Evolutionary conservation across 1,139 yeast species (phyloP), one percentile per base, ranked within the genome.

Genomic region (Geotrichum macrosporum): DNA sequence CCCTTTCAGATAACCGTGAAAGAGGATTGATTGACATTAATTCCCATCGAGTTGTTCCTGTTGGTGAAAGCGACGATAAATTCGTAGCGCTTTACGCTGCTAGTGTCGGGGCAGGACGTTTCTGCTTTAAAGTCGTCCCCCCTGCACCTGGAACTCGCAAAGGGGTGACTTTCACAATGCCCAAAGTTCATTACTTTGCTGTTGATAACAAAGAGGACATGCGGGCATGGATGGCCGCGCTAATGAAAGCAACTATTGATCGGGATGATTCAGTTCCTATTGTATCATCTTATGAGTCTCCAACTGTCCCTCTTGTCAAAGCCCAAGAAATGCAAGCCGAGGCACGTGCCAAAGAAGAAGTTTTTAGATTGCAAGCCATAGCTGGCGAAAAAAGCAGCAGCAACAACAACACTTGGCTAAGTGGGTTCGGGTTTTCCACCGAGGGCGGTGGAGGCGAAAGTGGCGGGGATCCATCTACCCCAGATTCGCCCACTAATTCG

Each of bases 61-160:
- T 83, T 1, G 77, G 79, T 43, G 85, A 81, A 47, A 74, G 73
- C 48, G 81, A 80, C 47, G 96, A 88, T 64, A 78, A 84, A 60
- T 73, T 85, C 52, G 80, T 88, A 38, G 85, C 96, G 0, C 69
- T 89, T 47, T 85, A 85, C 67, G 96, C 97, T 1, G 92, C 96
- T 1, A 81, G 94, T 30, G 84, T 95, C 3, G 96, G 96, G 12
- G 84, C 85, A 46, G 97, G 97, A 15, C 74, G 95, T 39, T 86
- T 80, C 62, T 88, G 96, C 61, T 92, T 92, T 71, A 92, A 92
- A 65, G 66, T 92, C 13, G 80, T 89, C 2, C 99, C 99, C 4
- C 99, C 99, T 0, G 96, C 95, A 1, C 98, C 98, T 0, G 99
- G 99, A 0, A 85, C 92, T 53, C 81, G 83, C 56, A 92, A 89